A percentile compares a stretch with the other conserved stretches of the same genome.
These are phyloP conservation scores for Coemansia sp. DNA, from an alignment of 192 early-diverging fungal species.

Conservation along the genomic window DNA sequence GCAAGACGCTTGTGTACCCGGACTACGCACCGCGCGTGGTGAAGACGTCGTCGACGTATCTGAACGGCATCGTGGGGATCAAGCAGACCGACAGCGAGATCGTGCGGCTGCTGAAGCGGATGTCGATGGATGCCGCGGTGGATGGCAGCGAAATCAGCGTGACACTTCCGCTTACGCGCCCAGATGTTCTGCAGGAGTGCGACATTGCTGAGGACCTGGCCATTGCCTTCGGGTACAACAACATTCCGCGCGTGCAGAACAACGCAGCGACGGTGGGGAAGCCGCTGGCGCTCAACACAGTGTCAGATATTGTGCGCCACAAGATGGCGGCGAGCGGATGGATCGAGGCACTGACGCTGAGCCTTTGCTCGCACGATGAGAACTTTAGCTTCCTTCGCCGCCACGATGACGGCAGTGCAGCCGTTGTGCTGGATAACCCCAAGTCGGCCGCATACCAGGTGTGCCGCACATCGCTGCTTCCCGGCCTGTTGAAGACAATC, in stretches of 20 bases:
- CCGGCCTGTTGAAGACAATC: slow-evolving; percentile 93
- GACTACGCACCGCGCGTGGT: slow-evolving; percentile 69
- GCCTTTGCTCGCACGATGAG: slow-evolving; percentile 97
- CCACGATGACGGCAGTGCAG: slow-evolving; percentile 75
- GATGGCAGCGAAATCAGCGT: slow-evolving; percentile 64
- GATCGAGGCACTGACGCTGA: slow-evolving; percentile 93
- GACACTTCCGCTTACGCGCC: slow-evolving; percentile 84
- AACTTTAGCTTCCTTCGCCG: slow-evolving; percentile 89
- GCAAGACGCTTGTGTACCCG: slow-evolving; percentile 69
- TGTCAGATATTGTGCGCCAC: slow-evolving; percentile 81
- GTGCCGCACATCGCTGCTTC: slow-evolving; percentile 88
- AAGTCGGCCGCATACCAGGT: slow-evolving; percentile 91
- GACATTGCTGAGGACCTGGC: slow-evolving; percentile 99
- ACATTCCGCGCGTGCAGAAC: slow-evolving; percentile 80
- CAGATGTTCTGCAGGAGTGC: slow-evolving; percentile 94
- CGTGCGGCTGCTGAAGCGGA: slow-evolving; percentile 74
- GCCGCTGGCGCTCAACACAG: slow-evolving; percentile 91
- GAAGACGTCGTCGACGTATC: slow-evolving; percentile 80
- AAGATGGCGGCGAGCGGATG: slow-evolving; percentile 91
- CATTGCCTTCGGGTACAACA: slow-evolving; percentile 96
- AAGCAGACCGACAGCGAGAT: slow-evolving; percentile 69
- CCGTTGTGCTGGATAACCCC: slow-evolving; percentile 89
- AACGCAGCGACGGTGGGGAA: slow-evolving; percentile 81
- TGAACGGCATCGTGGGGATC: slow-evolving; percentile 87
- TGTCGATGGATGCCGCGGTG: slow-evolving; percentile 77